phyloP scores from a whole-genome alignment of 2,329 filamentous ascomycete species.

The Aspergillus cejpii region DNA sequence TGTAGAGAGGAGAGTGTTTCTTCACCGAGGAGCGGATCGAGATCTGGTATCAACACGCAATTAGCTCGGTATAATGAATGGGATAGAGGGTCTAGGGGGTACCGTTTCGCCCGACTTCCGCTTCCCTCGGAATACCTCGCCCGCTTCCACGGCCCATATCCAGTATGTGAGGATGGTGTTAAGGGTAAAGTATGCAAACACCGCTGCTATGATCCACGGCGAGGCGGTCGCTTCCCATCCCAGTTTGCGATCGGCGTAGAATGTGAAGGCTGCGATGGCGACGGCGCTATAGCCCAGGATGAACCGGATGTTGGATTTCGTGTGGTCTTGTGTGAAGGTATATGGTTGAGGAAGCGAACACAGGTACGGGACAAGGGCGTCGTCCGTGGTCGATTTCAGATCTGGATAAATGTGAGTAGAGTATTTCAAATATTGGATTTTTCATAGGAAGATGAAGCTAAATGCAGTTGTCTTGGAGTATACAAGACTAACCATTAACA shows the following conservation, averaged over 20 bases:
- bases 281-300: slow-evolving; percentile 78
- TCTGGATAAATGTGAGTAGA: slow-evolving; percentile 48
- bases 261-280: slow-evolving; percentile 70
- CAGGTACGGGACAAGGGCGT: slow-evolving; percentile 88
- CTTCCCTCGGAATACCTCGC: slow-evolving; percentile 72
- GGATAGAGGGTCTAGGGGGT: slow-evolving; percentile 15
- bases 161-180: slow-evolving; percentile 75
- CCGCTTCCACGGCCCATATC: slow-evolving; percentile 77
- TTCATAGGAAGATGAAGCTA: slow-evolving; percentile 3
- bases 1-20: slow-evolving; percentile 77
- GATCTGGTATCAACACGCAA: slow-evolving; percentile 50
- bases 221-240: slow-evolving; percentile 80
- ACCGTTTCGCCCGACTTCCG: slow-evolving; percentile 60
- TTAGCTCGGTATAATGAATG: neutral
- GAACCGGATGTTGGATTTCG: slow-evolving; percentile 73
- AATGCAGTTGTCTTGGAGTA: slow-evolving; percentile 2
- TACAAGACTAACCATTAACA: slow-evolving; percentile 34
- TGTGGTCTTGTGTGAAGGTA: slow-evolving; percentile 71
- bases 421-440: neutral
- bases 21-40: slow-evolving; percentile 64
- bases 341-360: slow-evolving; percentile 62
- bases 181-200: slow-evolving; percentile 68
- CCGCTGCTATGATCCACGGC: slow-evolving; percentile 69
- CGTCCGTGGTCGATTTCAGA: slow-evolving; percentile 93
- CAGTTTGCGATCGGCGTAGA: slow-evolving; percentile 84